Base-by-base conservation (phyloP, 176 grass and related monocot species). In the Oryza longistaminata region DNA sequence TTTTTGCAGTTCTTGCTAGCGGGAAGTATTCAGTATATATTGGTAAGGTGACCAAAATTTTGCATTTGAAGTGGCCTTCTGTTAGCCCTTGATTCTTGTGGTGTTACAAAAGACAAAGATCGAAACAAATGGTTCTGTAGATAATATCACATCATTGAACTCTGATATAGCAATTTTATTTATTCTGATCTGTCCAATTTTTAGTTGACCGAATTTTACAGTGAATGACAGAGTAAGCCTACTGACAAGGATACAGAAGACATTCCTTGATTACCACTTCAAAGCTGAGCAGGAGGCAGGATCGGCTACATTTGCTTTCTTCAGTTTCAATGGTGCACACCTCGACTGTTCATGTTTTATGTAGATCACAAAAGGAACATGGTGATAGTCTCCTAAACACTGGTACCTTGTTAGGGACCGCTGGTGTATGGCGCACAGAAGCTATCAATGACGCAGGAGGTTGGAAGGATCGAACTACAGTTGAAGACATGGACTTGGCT, bases 161-260 rank as follows among this genome's bases (percentile, higher is more conserved):
- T 24, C 19, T 61, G 6, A 22, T 7, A 61, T 9, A 62, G 58
- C 1, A 62, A 24, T 64, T 90, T 81, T 94, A 90, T 89, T 91
- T 88, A 75, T 80, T 94, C 93, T 95, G 88, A 96, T 98, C 73
- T 76, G 78, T 90, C 77, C 69, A 87, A 87, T 92, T 96, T 83
- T 99, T 89, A 96, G 94, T 98, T 98, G 93, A 94, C 93, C 96
- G 96, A 92, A 91, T 99, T 99, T 99, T 99, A 88, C 96, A 99
- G 96, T 99, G 93, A 96, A 99, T 93, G 79, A 70, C 55, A 82
- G 82, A 1, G 55, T 81, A 83, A 96, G 96, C 93, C 84, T 99
- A 86, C 24, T 99, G 86, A 96, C 93, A 77, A 96, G 93, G 84
- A 88, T 96, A 84, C 96, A 96, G 84, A 96, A 89, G 96, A 94